Evolutionary conservation across 768 basidiomycete species (phyloP).

Genomic region (Rubroboletus pulcherrimus): DNA sequence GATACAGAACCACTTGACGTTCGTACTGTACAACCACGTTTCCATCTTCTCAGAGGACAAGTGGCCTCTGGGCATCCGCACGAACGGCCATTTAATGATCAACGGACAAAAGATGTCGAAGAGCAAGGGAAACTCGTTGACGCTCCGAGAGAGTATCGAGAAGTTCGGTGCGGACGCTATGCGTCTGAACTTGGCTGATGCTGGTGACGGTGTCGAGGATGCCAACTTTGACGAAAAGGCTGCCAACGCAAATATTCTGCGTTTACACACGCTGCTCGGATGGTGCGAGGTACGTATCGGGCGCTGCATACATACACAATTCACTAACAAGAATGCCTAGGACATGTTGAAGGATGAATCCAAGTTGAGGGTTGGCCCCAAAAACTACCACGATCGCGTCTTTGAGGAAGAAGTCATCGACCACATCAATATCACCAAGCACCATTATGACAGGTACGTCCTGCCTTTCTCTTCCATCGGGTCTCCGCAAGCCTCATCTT

Average conservation of each 20-base stretch:
- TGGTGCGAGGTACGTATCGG: conserved; percentile 83
- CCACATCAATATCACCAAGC: conserved; percentile 76
- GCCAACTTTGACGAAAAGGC: conserved; percentile 99
- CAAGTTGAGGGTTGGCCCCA: conserved; percentile 69
- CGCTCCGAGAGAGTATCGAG: conserved; percentile 78
- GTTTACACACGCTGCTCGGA: conserved; percentile 81
- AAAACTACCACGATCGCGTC: conserved; percentile 79
- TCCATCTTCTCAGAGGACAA: conserved; percentile 85
- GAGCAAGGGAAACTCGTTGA: conserved; percentile 93
- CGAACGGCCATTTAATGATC: conserved; percentile 94
- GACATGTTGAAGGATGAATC: conserved; percentile 75
- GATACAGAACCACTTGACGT: conserved; percentile 92
- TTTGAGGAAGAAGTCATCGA: conserved; percentile 92
- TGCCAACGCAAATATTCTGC: conserved; percentile 93
- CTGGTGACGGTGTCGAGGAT: conserved; percentile 96
- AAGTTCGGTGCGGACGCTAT: conserved; percentile 98
- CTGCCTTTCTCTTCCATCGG: neutral
- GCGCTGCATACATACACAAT: neutral
- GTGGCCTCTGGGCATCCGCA: conserved; percentile 89
- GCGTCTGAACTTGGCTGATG: conserved; percentile 88
- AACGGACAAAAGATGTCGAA: conserved; percentile 99
- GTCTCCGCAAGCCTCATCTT: neutral
- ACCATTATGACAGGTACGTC: conserved; percentile 76
- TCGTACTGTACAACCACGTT: conserved; percentile 92
- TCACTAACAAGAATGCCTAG: conserved; percentile 36